Conservation (phyloP, 2,329 filamentous ascomycete species). For the Aureobasidium lini region DNA sequence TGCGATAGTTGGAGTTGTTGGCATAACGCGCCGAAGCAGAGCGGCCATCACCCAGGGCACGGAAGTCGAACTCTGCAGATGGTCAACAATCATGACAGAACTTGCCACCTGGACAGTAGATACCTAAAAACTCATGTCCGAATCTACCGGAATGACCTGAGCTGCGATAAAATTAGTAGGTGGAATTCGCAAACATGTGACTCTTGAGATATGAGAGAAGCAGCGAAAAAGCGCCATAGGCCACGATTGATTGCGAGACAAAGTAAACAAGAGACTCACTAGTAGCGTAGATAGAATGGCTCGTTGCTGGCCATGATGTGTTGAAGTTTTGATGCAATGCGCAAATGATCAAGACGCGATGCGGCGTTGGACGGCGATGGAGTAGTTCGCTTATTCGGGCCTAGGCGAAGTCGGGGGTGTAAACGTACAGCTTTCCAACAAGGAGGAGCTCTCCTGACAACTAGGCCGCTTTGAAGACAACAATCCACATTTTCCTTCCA, state of each 20-base stretch:
- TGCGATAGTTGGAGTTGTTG: slow-evolving; percentile 99
- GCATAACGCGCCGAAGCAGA: slow-evolving; percentile 94
- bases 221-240: neutral
- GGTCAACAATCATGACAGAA: slow-evolving; percentile 19
- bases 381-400: slow-evolving; percentile 5
- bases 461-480: neutral
- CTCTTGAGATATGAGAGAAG: neutral
- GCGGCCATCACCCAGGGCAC: slow-evolving; percentile 82
- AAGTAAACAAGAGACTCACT: slow-evolving; percentile 56
- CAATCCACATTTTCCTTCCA: neutral
- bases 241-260: neutral
- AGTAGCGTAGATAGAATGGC: slow-evolving; percentile 93
- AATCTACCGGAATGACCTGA: slow-evolving; percentile 96
- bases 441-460: slow-evolving; percentile 8
- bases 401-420: neutral
- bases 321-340: neutral
- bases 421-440: neutral
- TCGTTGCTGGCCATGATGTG: slow-evolving; percentile 60
- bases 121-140: slow-evolving; percentile 95
- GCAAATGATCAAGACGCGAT: neutral
- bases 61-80: slow-evolving; percentile 81
- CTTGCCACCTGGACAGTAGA: slow-evolving; percentile 16
- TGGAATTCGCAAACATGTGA: neutral
- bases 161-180: slow-evolving; percentile 41
- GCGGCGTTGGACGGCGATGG: neutral